Conservation (phyloP, 805 yeast species). For the Starmerella ratchasimensis region DNA sequence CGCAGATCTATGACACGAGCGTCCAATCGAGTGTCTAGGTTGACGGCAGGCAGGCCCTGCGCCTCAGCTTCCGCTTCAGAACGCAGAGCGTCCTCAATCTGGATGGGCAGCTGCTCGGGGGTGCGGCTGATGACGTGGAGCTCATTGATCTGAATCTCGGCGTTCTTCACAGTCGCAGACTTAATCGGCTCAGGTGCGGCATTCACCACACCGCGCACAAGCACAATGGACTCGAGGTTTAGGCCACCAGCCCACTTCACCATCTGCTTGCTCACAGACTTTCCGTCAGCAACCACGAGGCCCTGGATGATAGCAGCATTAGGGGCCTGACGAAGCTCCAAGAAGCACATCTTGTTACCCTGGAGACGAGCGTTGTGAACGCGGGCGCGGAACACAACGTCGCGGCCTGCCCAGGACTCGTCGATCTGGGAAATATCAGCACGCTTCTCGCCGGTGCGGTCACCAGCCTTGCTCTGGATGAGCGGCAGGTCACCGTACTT, state of each 20-base stretch:
- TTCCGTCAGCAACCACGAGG: slow-evolving; percentile 60
- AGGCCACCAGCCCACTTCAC: slow-evolving; percentile 88
- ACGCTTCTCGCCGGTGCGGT: slow-evolving; percentile 55
- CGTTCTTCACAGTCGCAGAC: slow-evolving; percentile 82
- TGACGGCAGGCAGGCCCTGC: slow-evolving; percentile 81
- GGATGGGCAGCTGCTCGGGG: slow-evolving; percentile 82
- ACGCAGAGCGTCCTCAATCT: slow-evolving; percentile 93
- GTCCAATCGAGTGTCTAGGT: slow-evolving; percentile 91
- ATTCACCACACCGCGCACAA: slow-evolving; percentile 72
- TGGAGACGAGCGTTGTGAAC: slow-evolving; percentile 87
- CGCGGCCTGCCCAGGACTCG: slow-evolving; percentile 54
- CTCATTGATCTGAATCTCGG: slow-evolving; percentile 66
- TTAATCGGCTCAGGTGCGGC: slow-evolving; percentile 79
- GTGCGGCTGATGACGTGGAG: slow-evolving; percentile 71
- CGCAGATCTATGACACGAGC: slow-evolving; percentile 91
- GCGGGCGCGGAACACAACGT: slow-evolving; percentile 82
- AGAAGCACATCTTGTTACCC: slow-evolving; percentile 85
- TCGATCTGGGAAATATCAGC: slow-evolving; percentile 38
- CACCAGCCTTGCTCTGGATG: slow-evolving; percentile 47
- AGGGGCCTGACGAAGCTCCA: slow-evolving; percentile 83
- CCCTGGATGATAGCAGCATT: slow-evolving; percentile 56
- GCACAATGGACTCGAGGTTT: slow-evolving; percentile 78
- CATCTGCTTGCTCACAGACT: slow-evolving; percentile 77
- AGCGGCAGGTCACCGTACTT: slow-evolving; percentile 84
- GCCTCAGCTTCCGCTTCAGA: slow-evolving; percentile 75